These are phyloP conservation scores for Pseudomassariella vexata DNA, from an alignment of 2,329 filamentous ascomycete genomes.

Conservation along the genomic window DNA sequence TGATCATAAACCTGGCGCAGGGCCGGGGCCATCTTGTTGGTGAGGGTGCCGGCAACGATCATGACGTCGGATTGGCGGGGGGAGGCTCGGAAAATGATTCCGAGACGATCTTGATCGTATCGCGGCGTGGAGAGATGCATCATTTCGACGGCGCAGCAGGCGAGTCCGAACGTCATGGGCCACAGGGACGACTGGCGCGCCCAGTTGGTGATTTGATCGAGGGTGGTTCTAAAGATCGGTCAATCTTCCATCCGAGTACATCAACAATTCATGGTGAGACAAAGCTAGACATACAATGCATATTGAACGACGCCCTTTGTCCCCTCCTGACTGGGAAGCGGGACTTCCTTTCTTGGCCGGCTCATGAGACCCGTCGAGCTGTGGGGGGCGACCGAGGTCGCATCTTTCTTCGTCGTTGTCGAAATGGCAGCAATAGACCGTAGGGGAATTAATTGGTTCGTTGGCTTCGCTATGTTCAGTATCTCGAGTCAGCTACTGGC, in stretches of 20 bases:
- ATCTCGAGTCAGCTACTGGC: slow-evolving; percentile 3
- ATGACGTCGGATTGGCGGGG: slow-evolving; percentile 86
- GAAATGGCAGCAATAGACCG: slow-evolving; percentile 60
- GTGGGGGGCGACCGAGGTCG: slow-evolving; percentile 49
- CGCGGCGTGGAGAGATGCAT: slow-evolving; percentile 85
- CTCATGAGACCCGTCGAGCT: slow-evolving; percentile 49
- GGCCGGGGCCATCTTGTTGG: slow-evolving; percentile 94
- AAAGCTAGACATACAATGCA: slow-evolving; percentile 61
- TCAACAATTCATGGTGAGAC: neutral
- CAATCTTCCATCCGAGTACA: slow-evolving; percentile 3
- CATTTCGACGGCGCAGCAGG: slow-evolving; percentile 89
- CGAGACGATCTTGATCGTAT: slow-evolving; percentile 83
- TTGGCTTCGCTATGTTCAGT: slow-evolving; percentile 54
- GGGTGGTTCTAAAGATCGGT: slow-evolving; percentile 53
- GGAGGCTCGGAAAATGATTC: slow-evolving; percentile 86
- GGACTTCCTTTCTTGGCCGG: slow-evolving; percentile 63
- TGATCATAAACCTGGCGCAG: slow-evolving; percentile 90
- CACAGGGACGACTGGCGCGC: slow-evolving; percentile 77
- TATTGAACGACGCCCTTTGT: slow-evolving; percentile 81
- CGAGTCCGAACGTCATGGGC: slow-evolving; percentile 85
- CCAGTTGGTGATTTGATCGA: slow-evolving; percentile 80
- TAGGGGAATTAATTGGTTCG: slow-evolving; percentile 58
- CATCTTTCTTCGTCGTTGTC: slow-evolving; percentile 58
- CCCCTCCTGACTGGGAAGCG: slow-evolving; percentile 69
- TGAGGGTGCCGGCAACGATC: slow-evolving; percentile 89